Percentiles rank a stretch among this genome's conserved stretches.
phyloP scores from a whole-genome alignment of 306 rosid genomes.

The Crataegus laevigata region DNA sequence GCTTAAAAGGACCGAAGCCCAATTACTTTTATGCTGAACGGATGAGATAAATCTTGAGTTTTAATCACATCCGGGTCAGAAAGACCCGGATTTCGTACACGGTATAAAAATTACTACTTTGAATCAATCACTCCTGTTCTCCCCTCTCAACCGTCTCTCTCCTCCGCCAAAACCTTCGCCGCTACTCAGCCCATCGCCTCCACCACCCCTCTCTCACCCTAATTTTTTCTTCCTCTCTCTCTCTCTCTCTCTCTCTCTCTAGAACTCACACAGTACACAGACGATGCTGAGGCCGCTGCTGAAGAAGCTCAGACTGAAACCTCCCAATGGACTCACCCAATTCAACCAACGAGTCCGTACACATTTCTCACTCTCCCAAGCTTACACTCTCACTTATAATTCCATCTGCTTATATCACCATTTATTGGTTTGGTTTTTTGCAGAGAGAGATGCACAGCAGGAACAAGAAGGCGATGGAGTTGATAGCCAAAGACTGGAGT shows the following conservation, averaged over 20 bases:
- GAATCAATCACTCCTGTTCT: not conserved
- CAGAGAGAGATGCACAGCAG: slow-evolving; percentile 75
- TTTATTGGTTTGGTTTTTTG: not conserved
- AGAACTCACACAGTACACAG: not conserved
- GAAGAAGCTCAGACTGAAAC: slow-evolving; percentile 18
- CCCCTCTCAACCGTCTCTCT: not conserved
- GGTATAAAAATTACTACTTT: not conserved
- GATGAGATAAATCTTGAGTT: not conserved
- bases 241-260: not conserved
- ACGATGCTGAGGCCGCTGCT: slow-evolving; percentile 39
- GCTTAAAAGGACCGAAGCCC: not conserved
- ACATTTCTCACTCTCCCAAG: not conserved
- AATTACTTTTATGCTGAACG: not conserved
- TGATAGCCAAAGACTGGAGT: slow-evolving; percentile 81
- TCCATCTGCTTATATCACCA: not conserved
- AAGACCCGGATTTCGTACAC: not conserved
- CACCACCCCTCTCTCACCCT: not conserved
- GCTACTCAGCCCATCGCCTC: not conserved
- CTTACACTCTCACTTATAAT: not conserved
- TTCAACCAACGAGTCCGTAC: slow-evolving; percentile 45
- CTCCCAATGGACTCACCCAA: slow-evolving; percentile 25
- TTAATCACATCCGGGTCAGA: no score
- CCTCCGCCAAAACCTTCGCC: not conserved
- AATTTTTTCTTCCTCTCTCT: not conserved
- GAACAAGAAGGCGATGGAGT: slow-evolving; percentile 81